Evolutionary conservation across 2,329 filamentous ascomycete species (phyloP), one percentile per base, ranked within the genome.

Genomic region (Pseudopithomyces chartarum): DNA sequence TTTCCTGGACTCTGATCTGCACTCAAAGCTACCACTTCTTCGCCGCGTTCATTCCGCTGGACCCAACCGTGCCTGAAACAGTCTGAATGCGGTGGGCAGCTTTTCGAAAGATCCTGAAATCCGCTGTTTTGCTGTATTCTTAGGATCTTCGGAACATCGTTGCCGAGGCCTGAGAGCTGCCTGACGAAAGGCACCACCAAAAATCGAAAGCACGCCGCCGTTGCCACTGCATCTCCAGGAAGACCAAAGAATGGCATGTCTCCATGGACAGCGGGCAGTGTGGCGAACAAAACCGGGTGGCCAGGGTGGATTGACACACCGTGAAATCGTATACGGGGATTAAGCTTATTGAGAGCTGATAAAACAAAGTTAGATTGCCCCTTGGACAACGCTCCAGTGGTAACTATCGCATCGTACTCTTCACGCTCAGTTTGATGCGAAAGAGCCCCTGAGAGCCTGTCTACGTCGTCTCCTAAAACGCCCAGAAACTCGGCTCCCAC

Each of bases 141-240:
- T 5, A 44, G 26, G 10, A 47, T 23, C n/a, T 52, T 46, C 1
- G 47, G 29, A 5, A 39, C 40, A 10, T 52, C 47, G 15, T 46
- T 47, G 3, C 13, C 6, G 39, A 45, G 10, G 11, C 32, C 40
- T 34, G 17, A 49, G n/a, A 55, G 44, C 12, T 46, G 54, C 38
- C 38, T 45, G 17, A 57, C n/a, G 33, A 60, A 53, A 19, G 54
- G 57, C 29, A 51, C 22, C 2, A 57, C 47, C 12, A 60, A n/a
- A 34, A 60, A 60, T 10, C 44, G 47, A 32, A 60, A 57, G 39
- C 57, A 60, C 23, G 52, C 55, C 23, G 54, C 55, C n/a, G 54
- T 57, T 11, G 57, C 57, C 5, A 57, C 54, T 29, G 57, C 51
- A 38, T 54, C 54, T 12, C 54, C 54, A 45, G 57, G 55, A 23